Evolutionary conservation across 177 flowering plant genomes (phyloP).

Genomic region (Vitis hybrid): DNA sequence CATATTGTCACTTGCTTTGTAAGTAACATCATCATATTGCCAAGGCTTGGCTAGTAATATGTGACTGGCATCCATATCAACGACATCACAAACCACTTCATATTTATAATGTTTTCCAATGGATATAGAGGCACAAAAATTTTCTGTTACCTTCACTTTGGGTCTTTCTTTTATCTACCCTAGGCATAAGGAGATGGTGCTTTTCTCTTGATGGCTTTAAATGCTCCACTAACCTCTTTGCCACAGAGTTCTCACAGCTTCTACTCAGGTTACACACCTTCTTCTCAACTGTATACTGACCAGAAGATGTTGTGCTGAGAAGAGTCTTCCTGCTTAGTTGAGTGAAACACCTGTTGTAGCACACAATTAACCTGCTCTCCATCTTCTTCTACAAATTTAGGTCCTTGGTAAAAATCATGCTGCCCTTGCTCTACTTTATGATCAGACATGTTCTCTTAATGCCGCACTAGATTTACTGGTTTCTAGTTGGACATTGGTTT

Average conservation of each 20-base stretch:
- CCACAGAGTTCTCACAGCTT: neutral
- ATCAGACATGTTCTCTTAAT: no score
- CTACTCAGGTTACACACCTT: neutral
- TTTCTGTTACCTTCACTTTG: neutral
- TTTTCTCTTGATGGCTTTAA: neutral
- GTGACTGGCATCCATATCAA: neutral
- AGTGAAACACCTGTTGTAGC: no score
- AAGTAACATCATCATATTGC: neutral
- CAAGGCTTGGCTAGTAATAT: neutral
- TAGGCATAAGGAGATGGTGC: neutral
- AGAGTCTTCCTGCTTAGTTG: no score
- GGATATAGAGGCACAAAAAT: neutral
- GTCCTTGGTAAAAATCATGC: no score
- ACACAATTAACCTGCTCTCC: no score
- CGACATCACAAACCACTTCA: neutral
- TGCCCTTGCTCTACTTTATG: no score
- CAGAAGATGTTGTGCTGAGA: no score
- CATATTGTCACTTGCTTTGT: neutral
- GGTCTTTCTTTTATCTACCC: neutral
- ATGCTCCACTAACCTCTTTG: neutral
- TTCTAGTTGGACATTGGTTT: no score
- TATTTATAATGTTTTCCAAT: neutral
- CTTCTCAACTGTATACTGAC: no score
- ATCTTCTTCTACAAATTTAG: no score
- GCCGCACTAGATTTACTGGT: no score